Evolutionary conservation across 768 basidiomycete genomes (phyloP).

Genomic region (Lentinula sp.): DNA sequence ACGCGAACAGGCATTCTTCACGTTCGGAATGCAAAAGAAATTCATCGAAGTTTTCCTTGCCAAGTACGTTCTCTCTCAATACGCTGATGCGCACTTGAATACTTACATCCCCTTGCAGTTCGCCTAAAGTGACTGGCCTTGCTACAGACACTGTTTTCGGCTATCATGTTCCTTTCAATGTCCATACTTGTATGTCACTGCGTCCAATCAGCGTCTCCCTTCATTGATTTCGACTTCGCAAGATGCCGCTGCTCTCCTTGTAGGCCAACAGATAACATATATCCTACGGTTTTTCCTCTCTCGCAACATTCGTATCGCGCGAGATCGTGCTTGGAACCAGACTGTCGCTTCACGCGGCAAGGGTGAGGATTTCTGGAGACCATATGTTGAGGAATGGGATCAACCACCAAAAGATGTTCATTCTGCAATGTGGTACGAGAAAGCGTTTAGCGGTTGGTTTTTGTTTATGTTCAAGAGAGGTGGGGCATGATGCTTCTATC

Average conservation of each 20-base stretch:
- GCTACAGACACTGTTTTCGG: slow-evolving; percentile 63
- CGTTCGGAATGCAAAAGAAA: slow-evolving; percentile 65
- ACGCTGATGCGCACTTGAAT: neutral
- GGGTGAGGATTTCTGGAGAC: slow-evolving; percentile 75
- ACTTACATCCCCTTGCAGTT: slow-evolving; percentile 27
- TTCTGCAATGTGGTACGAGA: slow-evolving; percentile 20
- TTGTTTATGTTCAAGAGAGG: slow-evolving; percentile 43
- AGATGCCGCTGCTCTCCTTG: slow-evolving; percentile 73
- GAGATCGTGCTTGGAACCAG: slow-evolving; percentile 72
- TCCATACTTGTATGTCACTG: slow-evolving; percentile 57
- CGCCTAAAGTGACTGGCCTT: slow-evolving; percentile 57
- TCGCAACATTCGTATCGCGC: slow-evolving; percentile 76
- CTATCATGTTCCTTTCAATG: slow-evolving; percentile 54
- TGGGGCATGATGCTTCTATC: slow-evolving; percentile 15
- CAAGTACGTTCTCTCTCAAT: slow-evolving; percentile 36
- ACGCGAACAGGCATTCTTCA: slow-evolving; percentile 46
- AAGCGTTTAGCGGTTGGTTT: slow-evolving; percentile 30
- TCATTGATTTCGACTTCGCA: neutral
- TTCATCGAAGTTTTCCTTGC: slow-evolving; percentile 60
- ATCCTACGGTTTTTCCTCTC: slow-evolving; percentile 82
- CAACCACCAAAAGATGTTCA: slow-evolving; percentile 37
- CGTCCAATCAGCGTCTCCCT: neutral
- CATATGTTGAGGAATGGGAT: slow-evolving; percentile 80
- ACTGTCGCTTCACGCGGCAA: slow-evolving; percentile 83
- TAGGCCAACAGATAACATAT: slow-evolving; percentile 66